phyloP scores from a whole-genome alignment of 805 yeast genomes.

The Cyberlindnera samutprakarnensis region DNA sequence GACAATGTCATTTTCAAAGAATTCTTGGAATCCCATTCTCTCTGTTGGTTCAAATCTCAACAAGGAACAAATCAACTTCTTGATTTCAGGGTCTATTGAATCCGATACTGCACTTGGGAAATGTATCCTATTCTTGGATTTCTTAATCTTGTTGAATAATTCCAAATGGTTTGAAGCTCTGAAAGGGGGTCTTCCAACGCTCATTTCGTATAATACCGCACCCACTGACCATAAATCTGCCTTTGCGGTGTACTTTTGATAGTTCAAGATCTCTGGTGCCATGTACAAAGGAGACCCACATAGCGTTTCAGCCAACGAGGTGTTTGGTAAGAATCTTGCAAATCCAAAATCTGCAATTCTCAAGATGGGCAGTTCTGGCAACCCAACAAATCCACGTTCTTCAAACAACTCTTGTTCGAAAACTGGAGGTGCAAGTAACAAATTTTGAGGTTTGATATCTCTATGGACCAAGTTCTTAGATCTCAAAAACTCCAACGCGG shows the following conservation, averaged over 20 bases:
- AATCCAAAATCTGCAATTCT: slow-evolving; percentile 98
- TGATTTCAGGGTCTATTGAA: slow-evolving; percentile 52
- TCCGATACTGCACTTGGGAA: slow-evolving; percentile 59
- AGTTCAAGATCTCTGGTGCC: slow-evolving; percentile 96
- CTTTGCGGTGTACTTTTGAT: slow-evolving; percentile 93
- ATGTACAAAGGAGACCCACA: slow-evolving; percentile 97
- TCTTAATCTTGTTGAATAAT: slow-evolving; percentile 77
- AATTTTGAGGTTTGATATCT: slow-evolving; percentile 90
- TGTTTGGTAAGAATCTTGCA: slow-evolving; percentile 88
- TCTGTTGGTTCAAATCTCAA: slow-evolving; percentile 81
- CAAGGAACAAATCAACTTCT: slow-evolving; percentile 63
- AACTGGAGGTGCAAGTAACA: slow-evolving; percentile 74
- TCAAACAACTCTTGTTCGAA: slow-evolving; percentile 53
- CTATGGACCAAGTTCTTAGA: slow-evolving; percentile 84
- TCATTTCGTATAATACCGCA: slow-evolving; percentile 92
- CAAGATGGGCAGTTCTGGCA: slow-evolving; percentile 82
- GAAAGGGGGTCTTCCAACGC: slow-evolving; percentile 94
- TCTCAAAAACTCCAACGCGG: slow-evolving; percentile 78
- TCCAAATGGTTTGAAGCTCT: slow-evolving; percentile 91
- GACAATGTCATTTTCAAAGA: slow-evolving; percentile 69
- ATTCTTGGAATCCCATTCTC: slow-evolving; percentile 82
- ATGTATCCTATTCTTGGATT: slow-evolving; percentile 64
- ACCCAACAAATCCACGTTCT: slow-evolving; percentile 54
- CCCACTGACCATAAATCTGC: slow-evolving; percentile 99
- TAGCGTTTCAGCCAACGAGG: slow-evolving; percentile 92